Evolutionary conservation across 768 basidiomycete genomes (phyloP), one percentile per base, ranked within the genome.

Genomic region (Polyporus arcularius): DNA sequence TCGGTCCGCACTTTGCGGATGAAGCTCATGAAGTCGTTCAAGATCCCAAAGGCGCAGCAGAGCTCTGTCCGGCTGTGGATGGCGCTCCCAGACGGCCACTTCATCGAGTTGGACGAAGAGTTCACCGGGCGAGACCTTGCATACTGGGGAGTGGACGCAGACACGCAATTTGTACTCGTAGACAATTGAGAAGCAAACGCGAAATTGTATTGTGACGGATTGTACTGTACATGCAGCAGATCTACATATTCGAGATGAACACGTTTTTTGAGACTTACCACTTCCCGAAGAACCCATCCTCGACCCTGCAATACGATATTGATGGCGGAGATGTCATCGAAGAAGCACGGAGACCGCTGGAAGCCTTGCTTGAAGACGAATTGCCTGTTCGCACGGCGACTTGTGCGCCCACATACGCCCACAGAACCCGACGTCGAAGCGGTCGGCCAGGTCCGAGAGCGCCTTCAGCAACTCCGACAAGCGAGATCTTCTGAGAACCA

Each of bases 111-210:
- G 32, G 76, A 76, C 18, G 58, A 57, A n/a, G 75, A 79, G 30
- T 68, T 80, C 31, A 85, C 89, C 52, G 65, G 70, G 12, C 81
- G 80, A 56, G 80, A 85, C 54, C 70, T 92, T 43, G 83, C 79
- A 60, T 92, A 89, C 89, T 82, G 87, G 69, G 90, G 92, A 6
- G 68, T 93, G 40, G 88, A 91, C 58, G 79, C 82, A 8, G 81
- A 70, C 18, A 75, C 77, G 57, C 68, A 75, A 58, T 65, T 83
- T 30, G 47, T 72, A 15, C 4, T 58, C 71, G 41, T 63, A 61
- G 53, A 40, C 54, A 15, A 18, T 1, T 38, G 31, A 47, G n/a
- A 18, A 35, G 30, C 35, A 31, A 30, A 32, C 43, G 28, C 43
- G 39, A 31, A 11, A 26, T 40, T 40, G 45, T 39, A 31, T 16